Evolutionary conservation across 805 yeast genomes (phyloP), one percentile per base, ranked within the genome.

Genomic region (Cyberlindnera saturnus): DNA sequence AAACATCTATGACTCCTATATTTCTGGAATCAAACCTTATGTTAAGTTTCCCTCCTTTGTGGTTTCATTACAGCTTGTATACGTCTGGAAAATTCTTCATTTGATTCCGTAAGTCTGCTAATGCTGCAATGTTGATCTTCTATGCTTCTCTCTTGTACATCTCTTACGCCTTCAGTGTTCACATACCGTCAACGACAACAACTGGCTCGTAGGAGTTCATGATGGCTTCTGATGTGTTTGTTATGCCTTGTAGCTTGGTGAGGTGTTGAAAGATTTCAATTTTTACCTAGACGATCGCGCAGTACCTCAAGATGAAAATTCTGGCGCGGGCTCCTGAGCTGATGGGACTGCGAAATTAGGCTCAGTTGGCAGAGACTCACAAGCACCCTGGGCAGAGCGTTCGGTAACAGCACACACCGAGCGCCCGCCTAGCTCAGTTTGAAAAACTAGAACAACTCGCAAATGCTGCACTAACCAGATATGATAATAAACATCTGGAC

Each of bases 151-250:
- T 30, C 39, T 30, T 34, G 29, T 18, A 10, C 36, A 15, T 29
- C 29, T 23, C 10, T 32, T n/a, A 36, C 33, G 34, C n/a, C 14
- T 39, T 36, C 14, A 9, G 2, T 30, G 23, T 29, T 20, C 43
- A 76, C 81, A 65, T 79, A 77, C 95, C 96, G 81, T 89, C 96
- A 81, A 89, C 84, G 75, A 90, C 96, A 79, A 87, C 87, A 78
- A 86, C 95, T 77, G 95, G 91, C 81, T 89, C 95, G 73, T 82
- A 88, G 71, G 87, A 79, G 49, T 67, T 63, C 71, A 66, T 69
- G 57, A 58, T 64, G 59, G 34, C 16, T 36, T 23, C 11, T 39
- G 35, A 40, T 45, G 39, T 36, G 26, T 44, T 33, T 36, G 29
- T 19, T 18, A 30, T 34, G 20, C 19, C 32, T 33, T 10, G 32